Percentiles rank a stretch among this genome's conserved stretches.
Conservation (phyloP, 352 stramenopile genomes). For the Achlya hypogyna region DNA sequence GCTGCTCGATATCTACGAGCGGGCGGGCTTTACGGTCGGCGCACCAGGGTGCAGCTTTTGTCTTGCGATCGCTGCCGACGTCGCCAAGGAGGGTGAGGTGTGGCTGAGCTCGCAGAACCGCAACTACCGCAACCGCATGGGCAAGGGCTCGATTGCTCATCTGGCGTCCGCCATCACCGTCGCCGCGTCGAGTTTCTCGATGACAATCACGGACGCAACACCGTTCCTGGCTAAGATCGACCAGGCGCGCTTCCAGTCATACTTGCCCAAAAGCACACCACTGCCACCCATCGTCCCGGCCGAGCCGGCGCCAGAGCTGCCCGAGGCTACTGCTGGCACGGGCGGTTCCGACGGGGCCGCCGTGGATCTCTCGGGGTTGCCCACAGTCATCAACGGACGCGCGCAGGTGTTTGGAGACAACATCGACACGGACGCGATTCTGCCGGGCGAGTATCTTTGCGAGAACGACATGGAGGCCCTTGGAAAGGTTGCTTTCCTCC, state of each 20-base stretch:
- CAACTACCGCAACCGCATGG: constrained; percentile 85
- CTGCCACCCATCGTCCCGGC: constrained; percentile 34
- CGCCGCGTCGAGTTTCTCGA: constrained; percentile 72
- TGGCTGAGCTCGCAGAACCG: constrained; percentile 79
- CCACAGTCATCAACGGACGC: constrained; percentile 43
- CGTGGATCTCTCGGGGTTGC: constrained; percentile 15
- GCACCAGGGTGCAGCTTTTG: constrained; percentile 75
- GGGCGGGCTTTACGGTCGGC: constrained; percentile 67
- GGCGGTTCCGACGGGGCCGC: constrained; percentile 23
- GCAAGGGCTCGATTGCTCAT: constrained; percentile 70
- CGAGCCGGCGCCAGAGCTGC: constrained; percentile 48
- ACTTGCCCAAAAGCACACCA: constrained; percentile 39
- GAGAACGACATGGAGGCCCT: constrained; percentile 81
- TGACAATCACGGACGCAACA: constrained; percentile 67
- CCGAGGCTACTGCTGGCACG: constrained; percentile 21
- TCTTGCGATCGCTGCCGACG: constrained; percentile 71
- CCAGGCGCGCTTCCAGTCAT: constrained; percentile 49
- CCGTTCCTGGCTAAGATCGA: constrained; percentile 69
- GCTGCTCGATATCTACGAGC: constrained; percentile 67
- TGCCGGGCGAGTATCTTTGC: constrained; percentile 68
- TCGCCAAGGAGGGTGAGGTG: constrained; percentile 71
- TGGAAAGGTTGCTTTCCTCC: constrained; percentile 72
- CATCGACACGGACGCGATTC: constrained; percentile 83
- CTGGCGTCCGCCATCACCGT: constrained; percentile 71
- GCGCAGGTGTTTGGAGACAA: constrained; percentile 83